These are phyloP conservation scores for Austroboletus rostrupii DNA, from an alignment of 1,284 basidiomycete genomes.

Conservation along the genomic window DNA sequence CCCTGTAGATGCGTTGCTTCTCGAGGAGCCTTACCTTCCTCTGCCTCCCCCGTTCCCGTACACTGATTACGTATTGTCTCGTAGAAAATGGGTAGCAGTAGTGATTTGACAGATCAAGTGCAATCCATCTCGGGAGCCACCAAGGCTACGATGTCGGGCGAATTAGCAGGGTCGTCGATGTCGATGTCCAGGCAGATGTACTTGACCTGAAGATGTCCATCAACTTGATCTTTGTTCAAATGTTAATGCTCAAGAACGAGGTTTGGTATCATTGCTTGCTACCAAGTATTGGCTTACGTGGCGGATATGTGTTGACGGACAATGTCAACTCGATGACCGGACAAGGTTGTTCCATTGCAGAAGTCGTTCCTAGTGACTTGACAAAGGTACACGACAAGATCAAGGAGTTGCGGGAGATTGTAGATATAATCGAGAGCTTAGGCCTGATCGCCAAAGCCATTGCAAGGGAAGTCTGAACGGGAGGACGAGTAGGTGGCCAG, in stretches of 20 bases:
- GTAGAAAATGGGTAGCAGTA: constrained; percentile 78
- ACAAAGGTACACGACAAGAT: constrained; percentile 90
- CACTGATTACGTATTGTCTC: constrained; percentile 2
- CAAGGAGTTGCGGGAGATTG: constrained; percentile 79
- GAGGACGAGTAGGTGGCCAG: constrained; percentile 84
- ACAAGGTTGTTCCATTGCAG: constrained; percentile 85
- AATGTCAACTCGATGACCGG: constrained; percentile 88
- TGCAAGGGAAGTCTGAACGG: constrained; percentile 88
- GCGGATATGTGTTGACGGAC: constrained; percentile 58
- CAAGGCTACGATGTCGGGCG: constrained; percentile 92
- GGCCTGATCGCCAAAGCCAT: constrained; percentile 90
- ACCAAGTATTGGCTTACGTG: constrained; percentile 2
- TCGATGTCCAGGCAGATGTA: constrained; percentile 97
- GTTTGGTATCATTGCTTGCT: constrained; percentile 38
- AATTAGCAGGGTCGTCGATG: constrained; percentile 88
- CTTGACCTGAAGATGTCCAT: constrained; percentile 89
- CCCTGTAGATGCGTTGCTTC: too few species aligned
- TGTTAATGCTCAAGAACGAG: constrained; percentile 81
- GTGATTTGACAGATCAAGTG: constrained; percentile 89
- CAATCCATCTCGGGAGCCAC: constrained; percentile 96
- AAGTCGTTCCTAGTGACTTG: constrained; percentile 84
- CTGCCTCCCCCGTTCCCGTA: constrained; percentile 25
- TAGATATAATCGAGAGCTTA: constrained; percentile 90
- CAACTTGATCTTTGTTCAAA: constrained; percentile 89
- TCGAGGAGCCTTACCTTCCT: too few species aligned